Conservation (phyloP, 2,329 filamentous ascomycete genomes). For the Aspergillus caelatus region DNA sequence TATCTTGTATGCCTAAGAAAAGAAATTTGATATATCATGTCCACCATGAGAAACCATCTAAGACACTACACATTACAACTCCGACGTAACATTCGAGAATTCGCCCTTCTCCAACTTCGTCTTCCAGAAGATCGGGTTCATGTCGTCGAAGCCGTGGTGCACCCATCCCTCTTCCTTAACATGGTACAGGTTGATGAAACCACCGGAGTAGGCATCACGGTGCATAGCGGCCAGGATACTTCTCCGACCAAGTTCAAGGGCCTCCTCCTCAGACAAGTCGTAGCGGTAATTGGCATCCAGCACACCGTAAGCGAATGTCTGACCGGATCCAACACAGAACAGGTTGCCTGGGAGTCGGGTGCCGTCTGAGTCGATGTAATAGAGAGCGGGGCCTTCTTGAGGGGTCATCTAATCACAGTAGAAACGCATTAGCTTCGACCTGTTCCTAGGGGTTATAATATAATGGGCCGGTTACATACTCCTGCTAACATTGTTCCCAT, state of each 20-base stretch:
- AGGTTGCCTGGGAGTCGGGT: conserved; percentile 90
- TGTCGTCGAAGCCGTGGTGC: conserved; percentile 97
- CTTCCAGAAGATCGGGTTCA: conserved; percentile 99
- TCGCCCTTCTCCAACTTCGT: conserved; percentile 98
- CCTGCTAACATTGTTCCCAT: conserved; percentile 99
- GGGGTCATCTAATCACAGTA: conserved; percentile 49
- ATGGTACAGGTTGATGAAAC: conserved; percentile 98
- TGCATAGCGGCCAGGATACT: conserved; percentile 96
- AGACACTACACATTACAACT: conserved; percentile 49
- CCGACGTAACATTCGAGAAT: conserved; percentile 90
- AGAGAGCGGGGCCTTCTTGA: conserved; percentile 93
- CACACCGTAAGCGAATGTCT: conserved; percentile 98
- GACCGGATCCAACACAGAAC: conserved; percentile 96
- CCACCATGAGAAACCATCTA: conserved; percentile 19
- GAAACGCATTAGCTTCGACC: conserved; percentile 2
- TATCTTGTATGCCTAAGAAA: conserved; percentile 17
- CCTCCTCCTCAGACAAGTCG: conserved; percentile 83
- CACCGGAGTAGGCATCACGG: conserved; percentile 97
- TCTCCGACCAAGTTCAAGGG: conserved; percentile 84
- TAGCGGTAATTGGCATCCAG: conserved; percentile 94
- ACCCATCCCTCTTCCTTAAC: conserved; percentile 99
- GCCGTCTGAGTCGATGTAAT: conserved; percentile 98
- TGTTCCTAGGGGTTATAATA: not conserved
- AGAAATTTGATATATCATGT: conserved; percentile 16
- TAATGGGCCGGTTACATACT: conserved; percentile 61